Base-by-base conservation (phyloP, 805 yeast genomes). In the Saturnispora galanensis region DNA sequence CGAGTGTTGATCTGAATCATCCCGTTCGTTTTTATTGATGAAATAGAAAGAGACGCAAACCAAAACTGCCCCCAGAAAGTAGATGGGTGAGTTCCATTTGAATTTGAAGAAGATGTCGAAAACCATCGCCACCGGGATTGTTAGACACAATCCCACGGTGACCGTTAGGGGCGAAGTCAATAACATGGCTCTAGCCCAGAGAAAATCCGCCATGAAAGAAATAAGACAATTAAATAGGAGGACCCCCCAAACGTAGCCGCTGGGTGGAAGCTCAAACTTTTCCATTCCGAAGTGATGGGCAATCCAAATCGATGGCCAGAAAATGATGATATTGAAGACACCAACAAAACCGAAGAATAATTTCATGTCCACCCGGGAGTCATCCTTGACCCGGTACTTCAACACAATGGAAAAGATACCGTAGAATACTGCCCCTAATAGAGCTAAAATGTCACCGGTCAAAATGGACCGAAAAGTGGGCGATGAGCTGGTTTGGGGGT, bases 301-400 rank as follows among this genome's bases (percentile, higher is more conserved):
- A 1, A 85, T 46, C 0, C 87, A 43, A 8, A 93, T 58, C 5
- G 87, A 63, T 3, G 98, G 97, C 96, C 97, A 88, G 37, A 89
- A 60, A 10, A 79, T 62, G 0, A 86, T 54, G 9, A 83, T 57
- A 51, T 88, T 85, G 66, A 82, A 84, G 5, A 90, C 66, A 1
- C 98, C 98, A 18, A 93, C 97, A 63, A 85, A 89, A 0, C 97
- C 98, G 59, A 93, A 89, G 56, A 93, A 93, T 31, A 89, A 69
- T 59, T 81, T 84, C 69, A 94, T 86, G 59, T 93, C 82, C 37
- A 93, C 70, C 42, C 83, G 67, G 12, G 82, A 70, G 58, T 90
- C 97, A 46, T 77, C 79, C 39, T 74, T 73, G 16, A 89, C 84
- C 54, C 73, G 76, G 53, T 74, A 68, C 58, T 90, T 90, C 44